Conservation (phyloP, 495 filamentous ascomycete genomes). For the Bombardia bombarda region DNA sequence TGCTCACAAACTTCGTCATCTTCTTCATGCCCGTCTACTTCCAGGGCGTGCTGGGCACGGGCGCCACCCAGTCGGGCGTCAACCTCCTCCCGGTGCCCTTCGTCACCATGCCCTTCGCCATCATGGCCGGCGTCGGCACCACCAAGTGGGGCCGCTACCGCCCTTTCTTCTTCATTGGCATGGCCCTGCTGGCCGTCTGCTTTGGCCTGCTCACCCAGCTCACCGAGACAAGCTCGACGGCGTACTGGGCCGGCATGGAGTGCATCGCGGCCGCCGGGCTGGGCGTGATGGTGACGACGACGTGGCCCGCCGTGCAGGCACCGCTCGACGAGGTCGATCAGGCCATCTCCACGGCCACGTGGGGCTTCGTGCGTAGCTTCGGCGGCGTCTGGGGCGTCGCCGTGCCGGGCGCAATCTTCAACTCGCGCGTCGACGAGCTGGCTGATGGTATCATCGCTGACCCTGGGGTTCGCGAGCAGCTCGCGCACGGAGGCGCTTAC, state of each 20-base stretch:
- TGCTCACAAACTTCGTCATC: conserved; percentile 20
- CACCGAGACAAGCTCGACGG: conserved; percentile 1
- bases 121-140: conserved; percentile 21
- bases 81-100: conserved; percentile 8
- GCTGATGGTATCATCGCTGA: neutral
- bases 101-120: conserved; percentile 5
- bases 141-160: conserved; percentile 27
- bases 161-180: conserved; percentile 31
- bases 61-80: conserved; percentile 2
- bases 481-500: neutral
- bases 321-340: conserved; percentile 26
- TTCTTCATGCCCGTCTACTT: conserved; percentile 41
- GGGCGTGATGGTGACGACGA: conserved; percentile 21
- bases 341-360: conserved; percentile 34
- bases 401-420: conserved; percentile 43
- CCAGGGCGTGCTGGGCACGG: conserved; percentile 23
- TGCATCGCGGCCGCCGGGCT: conserved; percentile 12
- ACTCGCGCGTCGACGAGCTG: conserved; percentile 23
- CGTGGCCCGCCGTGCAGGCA: conserved; percentile 33
- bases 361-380: conserved; percentile 37
- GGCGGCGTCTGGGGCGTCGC: conserved; percentile 43
- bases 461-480: neutral
- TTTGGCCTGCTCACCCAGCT: conserved; percentile 36
- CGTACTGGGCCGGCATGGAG: conserved; percentile 1
- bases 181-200: conserved; percentile 28